phyloP scores from a whole-genome alignment of 2,329 filamentous ascomycete genomes.

The Calonectria pteridis region DNA sequence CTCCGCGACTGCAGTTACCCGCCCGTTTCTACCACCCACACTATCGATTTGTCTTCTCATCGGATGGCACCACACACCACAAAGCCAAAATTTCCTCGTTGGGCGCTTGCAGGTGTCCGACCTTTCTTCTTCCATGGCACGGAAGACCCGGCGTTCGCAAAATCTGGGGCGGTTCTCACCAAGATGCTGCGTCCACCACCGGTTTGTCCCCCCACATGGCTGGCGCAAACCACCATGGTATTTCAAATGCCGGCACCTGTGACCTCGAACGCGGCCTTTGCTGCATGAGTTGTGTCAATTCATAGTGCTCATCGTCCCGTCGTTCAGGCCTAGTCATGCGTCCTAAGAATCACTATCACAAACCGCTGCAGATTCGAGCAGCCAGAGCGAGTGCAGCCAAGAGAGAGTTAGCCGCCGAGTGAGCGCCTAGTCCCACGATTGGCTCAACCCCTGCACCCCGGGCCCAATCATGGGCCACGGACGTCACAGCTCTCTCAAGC shows the following conservation, averaged over 20 bases:
- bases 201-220: conserved; percentile 12
- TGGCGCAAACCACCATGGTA: conserved; percentile 19
- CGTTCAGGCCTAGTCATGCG: conserved; percentile 36
- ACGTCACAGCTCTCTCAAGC: conserved; percentile 52
- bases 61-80: conserved; percentile 11
- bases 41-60: conserved; percentile 19
- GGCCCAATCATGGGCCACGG: conserved; percentile 43
- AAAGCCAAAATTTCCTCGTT: not conserved
- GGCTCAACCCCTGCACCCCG: conserved; percentile 27
- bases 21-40: conserved; percentile 19
- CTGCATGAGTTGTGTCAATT: conserved; percentile 44
- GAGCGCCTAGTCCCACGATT: conserved; percentile 36
- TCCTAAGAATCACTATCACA: conserved; percentile 40
- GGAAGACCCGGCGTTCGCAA: conserved; percentile 15
- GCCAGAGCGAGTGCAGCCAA: conserved; percentile 31
- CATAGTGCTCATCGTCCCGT: conserved; percentile 35
- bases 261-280: conserved; percentile 31
- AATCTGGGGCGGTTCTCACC: conserved; percentile 13
- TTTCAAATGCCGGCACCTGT: conserved; percentile 27
- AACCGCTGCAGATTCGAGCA: conserved; percentile 24
- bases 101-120: conserved; percentile 12
- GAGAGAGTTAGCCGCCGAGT: conserved; percentile 44
- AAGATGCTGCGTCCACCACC: conserved; percentile 5
- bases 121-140: not conserved
- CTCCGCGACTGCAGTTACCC: conserved; percentile 19